Percentiles rank a stretch among this genome's conserved stretches.
Conservation (phyloP, 78 protist species). For the Dictyostelium citrinum region DNA sequence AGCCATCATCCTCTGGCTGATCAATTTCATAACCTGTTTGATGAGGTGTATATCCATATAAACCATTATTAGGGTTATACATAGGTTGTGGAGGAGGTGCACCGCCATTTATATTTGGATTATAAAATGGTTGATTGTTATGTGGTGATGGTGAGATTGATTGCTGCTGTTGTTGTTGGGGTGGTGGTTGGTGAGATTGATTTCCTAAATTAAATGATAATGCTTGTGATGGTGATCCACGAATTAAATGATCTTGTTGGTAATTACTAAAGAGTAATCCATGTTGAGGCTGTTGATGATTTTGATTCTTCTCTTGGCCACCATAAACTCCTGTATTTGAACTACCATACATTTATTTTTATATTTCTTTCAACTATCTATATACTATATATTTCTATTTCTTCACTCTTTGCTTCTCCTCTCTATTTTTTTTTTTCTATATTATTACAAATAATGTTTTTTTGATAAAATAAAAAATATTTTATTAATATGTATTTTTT, state of each 20-base stretch:
- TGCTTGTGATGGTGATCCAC: background rate
- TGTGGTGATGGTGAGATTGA: background rate
- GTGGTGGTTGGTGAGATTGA: background rate
- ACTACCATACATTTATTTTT: conserved; percentile 15
- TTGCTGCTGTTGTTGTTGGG: background rate
- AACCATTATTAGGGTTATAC: conserved; percentile 1
- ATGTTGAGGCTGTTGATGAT: background rate
- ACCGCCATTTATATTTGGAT: background rate
- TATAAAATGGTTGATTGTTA: background rate
- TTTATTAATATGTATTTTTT: no score
- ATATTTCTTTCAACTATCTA: background rate
- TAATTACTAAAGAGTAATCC: background rate
- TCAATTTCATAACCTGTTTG: background rate
- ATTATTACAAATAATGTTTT: no score
- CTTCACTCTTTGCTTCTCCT: background rate
- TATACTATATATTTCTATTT: background rate
- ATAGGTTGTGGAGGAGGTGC: conserved; percentile 2
- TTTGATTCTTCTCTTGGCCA: background rate
- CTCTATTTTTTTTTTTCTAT: background rate
- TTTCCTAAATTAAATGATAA: background rate
- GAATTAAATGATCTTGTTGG: conserved; percentile 6
- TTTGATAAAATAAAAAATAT: no score
- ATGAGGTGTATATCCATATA: background rate
- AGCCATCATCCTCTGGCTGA: conserved; percentile 35
- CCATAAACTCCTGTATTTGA: background rate